Conservation (phyloP, 345 rosid species). For the Durio zibethinus region DNA sequence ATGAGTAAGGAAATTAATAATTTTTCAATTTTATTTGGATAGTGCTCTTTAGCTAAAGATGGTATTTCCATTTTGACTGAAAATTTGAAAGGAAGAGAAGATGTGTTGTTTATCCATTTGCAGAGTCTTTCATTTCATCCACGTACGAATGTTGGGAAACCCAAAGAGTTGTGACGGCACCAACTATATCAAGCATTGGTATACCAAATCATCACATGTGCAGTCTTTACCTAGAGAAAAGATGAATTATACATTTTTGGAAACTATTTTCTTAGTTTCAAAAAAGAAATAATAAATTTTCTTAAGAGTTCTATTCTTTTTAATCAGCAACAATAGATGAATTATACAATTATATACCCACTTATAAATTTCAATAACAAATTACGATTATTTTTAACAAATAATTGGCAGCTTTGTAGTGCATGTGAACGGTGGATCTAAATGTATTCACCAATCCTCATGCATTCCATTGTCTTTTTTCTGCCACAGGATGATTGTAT, state of each 20-base stretch:
- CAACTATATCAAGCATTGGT: not conserved
- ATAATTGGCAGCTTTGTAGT: too few species aligned
- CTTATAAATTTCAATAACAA: too few species aligned
- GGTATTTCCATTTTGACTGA: not conserved
- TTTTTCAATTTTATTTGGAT: not conserved
- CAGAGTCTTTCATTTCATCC: not conserved
- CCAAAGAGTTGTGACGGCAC: not conserved
- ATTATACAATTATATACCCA: too few species aligned
- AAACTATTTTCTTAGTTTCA: too few species aligned
- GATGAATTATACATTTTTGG: not conserved
- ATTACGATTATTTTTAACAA: too few species aligned
- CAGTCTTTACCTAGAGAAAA: not conserved
- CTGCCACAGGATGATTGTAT: not conserved
- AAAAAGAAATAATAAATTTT: too few species aligned
- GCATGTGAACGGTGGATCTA: too few species aligned
- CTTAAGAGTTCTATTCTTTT: too few species aligned
- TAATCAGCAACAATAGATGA: too few species aligned
- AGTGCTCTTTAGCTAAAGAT: not conserved
- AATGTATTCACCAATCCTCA: not conserved
- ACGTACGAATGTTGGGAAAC: not conserved
- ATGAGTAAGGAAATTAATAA: too few species aligned
- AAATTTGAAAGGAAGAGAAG: not conserved
- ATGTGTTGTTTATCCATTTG: not conserved
- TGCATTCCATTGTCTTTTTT: not conserved
- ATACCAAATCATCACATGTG: not conserved